Evolutionary conservation across 352 stramenopile genomes (phyloP).

Genomic region (Globisporangium nunn): DNA sequence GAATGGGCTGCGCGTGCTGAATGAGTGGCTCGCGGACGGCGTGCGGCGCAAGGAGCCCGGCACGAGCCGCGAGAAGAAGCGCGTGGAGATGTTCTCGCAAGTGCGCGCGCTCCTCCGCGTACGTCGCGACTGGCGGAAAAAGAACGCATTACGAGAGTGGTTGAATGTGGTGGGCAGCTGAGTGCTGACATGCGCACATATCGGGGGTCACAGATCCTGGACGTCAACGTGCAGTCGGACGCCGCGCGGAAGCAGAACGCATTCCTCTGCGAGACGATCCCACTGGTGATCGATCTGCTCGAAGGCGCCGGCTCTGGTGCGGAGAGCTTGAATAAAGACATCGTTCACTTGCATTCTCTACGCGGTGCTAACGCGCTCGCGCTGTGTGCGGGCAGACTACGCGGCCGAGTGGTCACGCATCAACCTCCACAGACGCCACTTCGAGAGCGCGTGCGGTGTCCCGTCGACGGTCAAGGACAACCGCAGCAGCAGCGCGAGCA

Average conservation of each 20-base stretch:
- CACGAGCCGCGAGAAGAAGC: slow-evolving; percentile 53
- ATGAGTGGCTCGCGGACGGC: slow-evolving; percentile 61
- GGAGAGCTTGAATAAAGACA: background rate
- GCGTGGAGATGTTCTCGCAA: slow-evolving; percentile 70
- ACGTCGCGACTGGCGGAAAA: slow-evolving; percentile 2
- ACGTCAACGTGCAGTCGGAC: slow-evolving; percentile 68
- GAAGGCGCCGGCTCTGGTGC: slow-evolving; percentile 55
- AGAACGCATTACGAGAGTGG: too few relatives aligned
- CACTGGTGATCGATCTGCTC: slow-evolving; percentile 56
- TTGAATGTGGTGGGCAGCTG: too few relatives aligned
- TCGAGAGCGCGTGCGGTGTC: slow-evolving; percentile 69
- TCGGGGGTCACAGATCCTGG: slow-evolving; percentile 37
- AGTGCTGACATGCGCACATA: background rate
- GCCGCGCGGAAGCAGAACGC: slow-evolving; percentile 55
- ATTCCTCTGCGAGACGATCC: slow-evolving; percentile 49
- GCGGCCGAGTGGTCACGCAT: slow-evolving; percentile 64
- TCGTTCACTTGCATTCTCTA: background rate
- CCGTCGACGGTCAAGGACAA: slow-evolving; percentile 40
- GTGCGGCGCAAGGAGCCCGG: slow-evolving; percentile 26
- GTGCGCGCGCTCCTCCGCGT: slow-evolving; percentile 64
- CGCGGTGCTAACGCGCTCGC: too few relatives aligned
- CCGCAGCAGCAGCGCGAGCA: slow-evolving; percentile 9
- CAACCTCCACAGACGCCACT: slow-evolving; percentile 73
- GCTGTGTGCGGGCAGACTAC: slow-evolving; percentile 28
- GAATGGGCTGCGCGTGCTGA: slow-evolving; percentile 64